phyloP scores from a whole-genome alignment of 805 yeast genomes.

The Teunomyces pallodes region DNA sequence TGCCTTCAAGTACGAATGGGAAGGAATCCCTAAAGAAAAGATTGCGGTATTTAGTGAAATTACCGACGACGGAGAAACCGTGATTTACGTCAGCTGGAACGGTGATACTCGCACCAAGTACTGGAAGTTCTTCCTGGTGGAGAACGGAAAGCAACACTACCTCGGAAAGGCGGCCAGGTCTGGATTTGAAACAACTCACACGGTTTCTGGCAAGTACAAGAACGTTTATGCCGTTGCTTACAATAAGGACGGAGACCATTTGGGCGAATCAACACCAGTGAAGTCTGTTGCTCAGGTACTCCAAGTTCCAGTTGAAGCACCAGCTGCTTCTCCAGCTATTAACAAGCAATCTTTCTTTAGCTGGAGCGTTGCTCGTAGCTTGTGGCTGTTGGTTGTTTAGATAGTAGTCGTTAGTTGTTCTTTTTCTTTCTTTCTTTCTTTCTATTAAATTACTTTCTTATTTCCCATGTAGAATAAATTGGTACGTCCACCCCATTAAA shows the following conservation, averaged over 20 bases:
- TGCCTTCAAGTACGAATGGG: conserved; percentile 35
- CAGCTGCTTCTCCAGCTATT: not conserved
- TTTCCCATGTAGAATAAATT: not conserved
- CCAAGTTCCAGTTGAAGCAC: not conserved
- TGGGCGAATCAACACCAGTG: conserved; percentile 11
- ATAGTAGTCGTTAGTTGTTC: too few relatives aligned
- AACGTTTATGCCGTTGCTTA: conserved; percentile 14
- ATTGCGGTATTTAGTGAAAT: conserved; percentile 24
- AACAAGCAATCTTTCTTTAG: not conserved
- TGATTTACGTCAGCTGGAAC: conserved; percentile 34
- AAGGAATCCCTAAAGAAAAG: conserved; percentile 30
- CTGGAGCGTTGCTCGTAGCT: not conserved
- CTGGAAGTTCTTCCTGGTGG: conserved; percentile 26
- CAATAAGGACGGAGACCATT: conserved; percentile 11
- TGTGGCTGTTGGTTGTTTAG: not conserved
- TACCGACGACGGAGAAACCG: conserved; percentile 13
- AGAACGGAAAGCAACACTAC: conserved; percentile 9
- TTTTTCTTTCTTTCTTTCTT: not conserved
- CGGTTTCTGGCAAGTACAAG: conserved; percentile 2
- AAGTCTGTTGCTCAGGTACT: not conserved
- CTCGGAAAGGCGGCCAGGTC: conserved; percentile 18
- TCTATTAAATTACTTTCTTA: not conserved
- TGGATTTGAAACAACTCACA: conserved; percentile 27
- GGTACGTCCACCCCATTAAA: not conserved
- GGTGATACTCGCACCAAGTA: conserved; percentile 34